phyloP scores from a whole-genome alignment of 1,139 yeast genomes.

The Hansenula sp. region DNA sequence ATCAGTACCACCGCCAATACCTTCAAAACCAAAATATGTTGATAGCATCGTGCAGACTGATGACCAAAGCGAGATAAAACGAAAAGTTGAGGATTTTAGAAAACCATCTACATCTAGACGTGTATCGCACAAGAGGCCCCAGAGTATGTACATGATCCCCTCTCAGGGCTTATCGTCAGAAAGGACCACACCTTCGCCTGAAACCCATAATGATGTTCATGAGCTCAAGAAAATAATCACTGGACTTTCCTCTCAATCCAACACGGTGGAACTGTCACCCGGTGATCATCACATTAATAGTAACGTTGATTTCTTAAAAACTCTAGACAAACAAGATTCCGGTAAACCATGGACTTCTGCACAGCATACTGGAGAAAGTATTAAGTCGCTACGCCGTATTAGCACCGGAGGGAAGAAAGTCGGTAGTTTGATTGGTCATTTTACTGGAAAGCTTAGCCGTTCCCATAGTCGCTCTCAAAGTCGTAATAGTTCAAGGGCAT shows the following conservation, averaged over 20 bases:
- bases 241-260: constrained; percentile 25
- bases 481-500: constrained; percentile 22
- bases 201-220: constrained; percentile 5
- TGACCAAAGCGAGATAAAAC: neutral
- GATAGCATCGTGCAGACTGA: constrained; percentile 23
- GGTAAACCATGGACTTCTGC: constrained; percentile 50
- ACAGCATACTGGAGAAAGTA: constrained; percentile 77
- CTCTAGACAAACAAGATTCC: constrained; percentile 38
- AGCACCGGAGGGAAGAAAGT: constrained; percentile 22
- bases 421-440: constrained; percentile 16
- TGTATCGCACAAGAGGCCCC: constrained; percentile 12
- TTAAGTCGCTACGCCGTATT: constrained; percentile 30
- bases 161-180: constrained; percentile 11
- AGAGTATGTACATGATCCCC: constrained; percentile 17
- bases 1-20: constrained; percentile 6
- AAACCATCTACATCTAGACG: constrained; percentile 3
- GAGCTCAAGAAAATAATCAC: constrained; percentile 26
- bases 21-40: constrained; percentile 19
- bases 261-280: constrained; percentile 31
- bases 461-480: constrained; percentile 2
- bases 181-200: neutral
- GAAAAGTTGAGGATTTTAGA: neutral
- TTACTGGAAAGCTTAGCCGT: constrained; percentile 23
- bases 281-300: constrained; percentile 31
- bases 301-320: constrained; percentile 57